Percentiles rank a stretch among this genome's conserved stretches.
phyloP scores from a whole-genome alignment of 805 yeast genomes.

The Saturnispora kantuleensis region DNA sequence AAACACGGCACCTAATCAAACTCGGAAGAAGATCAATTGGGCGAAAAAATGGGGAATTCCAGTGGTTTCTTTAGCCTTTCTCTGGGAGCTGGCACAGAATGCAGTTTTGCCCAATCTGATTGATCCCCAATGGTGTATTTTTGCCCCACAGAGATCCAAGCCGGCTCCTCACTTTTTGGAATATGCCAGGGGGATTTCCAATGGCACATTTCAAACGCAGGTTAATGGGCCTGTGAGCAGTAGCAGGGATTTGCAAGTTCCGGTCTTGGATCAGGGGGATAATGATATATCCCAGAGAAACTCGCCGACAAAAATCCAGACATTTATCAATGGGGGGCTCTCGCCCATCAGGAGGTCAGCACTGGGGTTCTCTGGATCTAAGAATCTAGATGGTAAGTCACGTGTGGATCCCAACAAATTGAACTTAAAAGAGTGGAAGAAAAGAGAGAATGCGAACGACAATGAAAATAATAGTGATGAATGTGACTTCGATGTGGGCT shows the following conservation, averaged over 20 bases:
- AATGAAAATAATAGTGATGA: neutral
- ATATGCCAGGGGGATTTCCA: conserved; percentile 15
- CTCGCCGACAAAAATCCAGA: conserved; percentile 6
- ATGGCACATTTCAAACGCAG: conserved; percentile 17
- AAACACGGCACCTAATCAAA: conserved; percentile 21
- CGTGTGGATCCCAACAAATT: conserved; percentile 2
- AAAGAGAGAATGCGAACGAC: neutral
- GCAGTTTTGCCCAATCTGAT: conserved; percentile 32
- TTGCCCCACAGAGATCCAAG: conserved; percentile 26
- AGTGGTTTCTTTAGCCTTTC: conserved; percentile 42
- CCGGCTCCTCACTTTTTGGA: conserved; percentile 18
- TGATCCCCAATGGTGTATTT: conserved; percentile 46
- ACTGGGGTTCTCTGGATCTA: no score
- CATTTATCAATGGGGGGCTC: neutral
- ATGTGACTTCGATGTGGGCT: neutral
- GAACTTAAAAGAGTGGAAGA: conserved; percentile 5
- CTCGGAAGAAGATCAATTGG: conserved; percentile 46
- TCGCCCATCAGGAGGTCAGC: conserved; percentile 1
- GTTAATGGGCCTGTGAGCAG: neutral
- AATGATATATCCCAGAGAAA: conserved; percentile 6
- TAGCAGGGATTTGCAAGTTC: neutral
- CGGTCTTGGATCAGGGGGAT: neutral
- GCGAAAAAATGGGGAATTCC: conserved; percentile 51
- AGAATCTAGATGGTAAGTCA: neutral
- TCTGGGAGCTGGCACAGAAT: conserved; percentile 40